Evolutionary conservation across 768 basidiomycete genomes (phyloP), one percentile per base, ranked within the genome.

Genomic region (Cyclocybe cylindracea): DNA sequence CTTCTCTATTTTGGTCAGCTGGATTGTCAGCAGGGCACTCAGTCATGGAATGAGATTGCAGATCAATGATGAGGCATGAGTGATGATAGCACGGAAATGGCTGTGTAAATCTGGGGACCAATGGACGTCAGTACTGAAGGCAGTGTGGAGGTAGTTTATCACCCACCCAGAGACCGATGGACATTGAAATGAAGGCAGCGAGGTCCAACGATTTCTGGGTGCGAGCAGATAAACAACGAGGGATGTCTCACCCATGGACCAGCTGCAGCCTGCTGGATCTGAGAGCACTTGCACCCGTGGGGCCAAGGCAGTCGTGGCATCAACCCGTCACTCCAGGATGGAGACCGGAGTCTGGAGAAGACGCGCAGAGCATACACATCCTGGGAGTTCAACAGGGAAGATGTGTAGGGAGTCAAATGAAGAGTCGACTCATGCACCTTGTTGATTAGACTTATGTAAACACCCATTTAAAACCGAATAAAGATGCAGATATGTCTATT

Each of bases 371-470:
- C 45, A 35, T 46, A 46, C 45, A 18, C 34, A 34, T 46, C 24
- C 35, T 34, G 45, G 34, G 34, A 34, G 45, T 34, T 32, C n/a
- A n/a, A n/a, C n/a, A n/a, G n/a, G n/a, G n/a, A n/a, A n/a, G 45
- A 46, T 34, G 35, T 18, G 37, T 18, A 35, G 45, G 37, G 35
- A 32, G 34, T 32, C 24, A 35, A 9, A 11, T n/a, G 14, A 35
- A 11, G 33, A 47, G 29, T 47, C 35, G 6, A 47, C 10, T 49
- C 18, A 41, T 32, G 40, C 31, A 42, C 48, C 48, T 8, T 32
- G 16, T 31, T 31, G 39, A 49, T 49, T 49, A 49, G 48, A 38
- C 40, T 49, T 16, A 31, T 41, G 48, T 49, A 41, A 49, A 49
- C 48, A 11, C 41, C 31, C 29, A n/a, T 10, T 48, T 40, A 39